Conservation (phyloP, 768 basidiomycete genomes). For the Boletus edulis region DNA sequence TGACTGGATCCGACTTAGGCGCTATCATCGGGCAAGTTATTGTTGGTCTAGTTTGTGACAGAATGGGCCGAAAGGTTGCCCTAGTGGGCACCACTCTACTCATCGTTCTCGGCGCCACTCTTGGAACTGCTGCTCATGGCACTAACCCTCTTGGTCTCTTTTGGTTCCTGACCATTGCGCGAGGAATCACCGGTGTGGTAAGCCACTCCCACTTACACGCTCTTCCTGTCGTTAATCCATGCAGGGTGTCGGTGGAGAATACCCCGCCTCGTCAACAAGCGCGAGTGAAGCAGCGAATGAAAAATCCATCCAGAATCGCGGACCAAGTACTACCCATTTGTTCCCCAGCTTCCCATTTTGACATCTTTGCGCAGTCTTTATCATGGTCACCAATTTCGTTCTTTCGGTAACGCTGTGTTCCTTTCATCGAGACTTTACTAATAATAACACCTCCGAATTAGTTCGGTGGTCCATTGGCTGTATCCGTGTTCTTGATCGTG, state of each 20-base stretch:
- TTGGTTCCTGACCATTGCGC: slow-evolving; percentile 72
- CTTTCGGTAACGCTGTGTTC: slow-evolving; percentile 44
- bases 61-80: slow-evolving; percentile 73
- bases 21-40: slow-evolving; percentile 59
- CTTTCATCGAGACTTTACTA: neutral
- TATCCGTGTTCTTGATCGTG: slow-evolving; percentile 65
- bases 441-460: slow-evolving; percentile 22
- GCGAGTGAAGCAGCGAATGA: slow-evolving; percentile 77
- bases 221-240: slow-evolving; percentile 2
- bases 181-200: slow-evolving; percentile 68
- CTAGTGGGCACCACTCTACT: slow-evolving; percentile 64
- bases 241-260: slow-evolving; percentile 75
- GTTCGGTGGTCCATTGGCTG: slow-evolving; percentile 68
- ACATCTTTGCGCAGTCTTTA: slow-evolving; percentile 46
- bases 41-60: slow-evolving; percentile 71
- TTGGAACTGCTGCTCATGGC: slow-evolving; percentile 68
- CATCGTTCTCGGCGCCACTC: slow-evolving; percentile 67
- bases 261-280: slow-evolving; percentile 68
- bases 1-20: slow-evolving; percentile 34
- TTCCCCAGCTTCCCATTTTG: neutral
- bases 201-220: slow-evolving; percentile 16
- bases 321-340: slow-evolving; percentile 44
- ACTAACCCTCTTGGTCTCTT: slow-evolving; percentile 55
- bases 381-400: slow-evolving; percentile 75
- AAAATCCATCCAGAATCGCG: slow-evolving; percentile 54